Percentiles rank a stretch among this genome's conserved stretches.
Conservation (phyloP, 2,329 filamentous ascomycete genomes). For the Trichoderma koningii region DNA sequence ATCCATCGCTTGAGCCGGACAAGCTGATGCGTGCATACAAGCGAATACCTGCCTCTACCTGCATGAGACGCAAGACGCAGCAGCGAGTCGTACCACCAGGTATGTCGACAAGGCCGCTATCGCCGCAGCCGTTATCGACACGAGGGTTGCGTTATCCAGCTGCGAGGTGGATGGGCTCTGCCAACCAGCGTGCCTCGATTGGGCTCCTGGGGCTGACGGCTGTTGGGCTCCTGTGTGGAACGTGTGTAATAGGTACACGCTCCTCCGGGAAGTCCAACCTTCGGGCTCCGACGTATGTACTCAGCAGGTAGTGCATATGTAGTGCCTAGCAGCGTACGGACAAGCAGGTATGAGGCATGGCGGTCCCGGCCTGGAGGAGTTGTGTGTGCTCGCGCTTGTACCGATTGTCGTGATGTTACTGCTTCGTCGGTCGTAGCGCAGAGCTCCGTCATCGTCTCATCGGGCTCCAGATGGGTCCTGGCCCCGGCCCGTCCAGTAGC, state of each 20-base stretch:
- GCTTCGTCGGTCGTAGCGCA: not conserved
- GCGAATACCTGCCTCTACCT: not conserved
- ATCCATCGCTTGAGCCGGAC: constrained; percentile 3
- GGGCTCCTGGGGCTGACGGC: constrained; percentile 11
- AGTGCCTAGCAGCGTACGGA: constrained; percentile 3
- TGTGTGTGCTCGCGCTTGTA: constrained; percentile 2
- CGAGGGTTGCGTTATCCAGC: no score
- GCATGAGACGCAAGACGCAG: no score
- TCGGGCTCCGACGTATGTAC: constrained; percentile 25
- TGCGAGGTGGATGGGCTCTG: not conserved
- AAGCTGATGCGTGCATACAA: constrained; percentile 10
- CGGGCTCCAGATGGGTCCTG: constrained; percentile 21
- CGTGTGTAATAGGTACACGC: constrained; percentile 3
- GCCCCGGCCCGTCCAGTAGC: not conserved
- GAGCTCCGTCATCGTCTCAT: constrained; percentile 14
- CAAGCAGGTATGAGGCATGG: constrained; percentile 1
- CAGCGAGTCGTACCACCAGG: no score
- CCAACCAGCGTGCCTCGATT: constrained; percentile 1
- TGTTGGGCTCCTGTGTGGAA: constrained; percentile 4
- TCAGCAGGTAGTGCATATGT: constrained; percentile 17
- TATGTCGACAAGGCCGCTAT: no score
- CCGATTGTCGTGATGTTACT: constrained; percentile 1
- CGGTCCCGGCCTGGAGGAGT: not conserved
- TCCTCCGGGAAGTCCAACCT: constrained; percentile 14
- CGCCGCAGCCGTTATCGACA: not conserved